phyloP scores from a whole-genome alignment of 768 basidiomycete genomes.

The Xerocomellus intermedius region DNA sequence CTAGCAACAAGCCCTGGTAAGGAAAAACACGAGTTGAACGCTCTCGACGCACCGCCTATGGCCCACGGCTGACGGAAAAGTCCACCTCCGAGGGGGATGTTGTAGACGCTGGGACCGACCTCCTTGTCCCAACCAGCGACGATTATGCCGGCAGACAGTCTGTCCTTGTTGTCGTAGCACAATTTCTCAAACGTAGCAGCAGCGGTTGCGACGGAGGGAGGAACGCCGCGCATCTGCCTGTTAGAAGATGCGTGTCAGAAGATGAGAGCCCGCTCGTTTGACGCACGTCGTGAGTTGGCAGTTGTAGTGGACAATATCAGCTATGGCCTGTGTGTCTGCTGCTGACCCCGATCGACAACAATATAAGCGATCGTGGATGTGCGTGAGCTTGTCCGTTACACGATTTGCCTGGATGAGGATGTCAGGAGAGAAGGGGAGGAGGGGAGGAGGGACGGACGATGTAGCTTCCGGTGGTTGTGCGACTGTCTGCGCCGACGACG shows the following conservation, averaged over 20 bases:
- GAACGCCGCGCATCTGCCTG: conserved; percentile 57
- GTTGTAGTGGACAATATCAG: conserved; percentile 83
- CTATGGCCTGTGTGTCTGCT: conserved; percentile 96
- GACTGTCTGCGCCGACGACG: conserved; percentile 94
- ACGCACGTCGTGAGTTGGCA: conserved; percentile 74
- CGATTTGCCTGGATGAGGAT: conserved; percentile 73
- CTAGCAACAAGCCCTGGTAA: conserved; percentile 35
- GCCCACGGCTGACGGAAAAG: conserved; percentile 98
- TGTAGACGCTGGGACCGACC: conserved; percentile 89
- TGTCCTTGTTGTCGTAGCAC: conserved; percentile 94
- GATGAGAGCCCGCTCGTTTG: not conserved
- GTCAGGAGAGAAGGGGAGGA: not conserved
- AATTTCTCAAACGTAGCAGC: conserved; percentile 82
- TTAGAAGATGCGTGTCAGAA: conserved; percentile 4
- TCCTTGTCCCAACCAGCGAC: conserved; percentile 98
- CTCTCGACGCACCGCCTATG: conserved; percentile 73
- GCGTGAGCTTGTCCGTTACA: conserved; percentile 97
- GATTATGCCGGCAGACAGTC: conserved; percentile 88
- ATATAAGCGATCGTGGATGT: conserved; percentile 96
- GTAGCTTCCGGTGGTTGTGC: conserved; percentile 95
- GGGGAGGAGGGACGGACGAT: conserved; percentile 57
- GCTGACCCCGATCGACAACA: conserved; percentile 99
- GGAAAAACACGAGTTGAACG: not conserved
- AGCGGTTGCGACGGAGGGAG: conserved; percentile 79
- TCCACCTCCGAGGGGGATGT: conserved; percentile 95